Base-by-base conservation (phyloP, 2,329 filamentous ascomycete genomes). In the Colletotrichum kahawae region DNA sequence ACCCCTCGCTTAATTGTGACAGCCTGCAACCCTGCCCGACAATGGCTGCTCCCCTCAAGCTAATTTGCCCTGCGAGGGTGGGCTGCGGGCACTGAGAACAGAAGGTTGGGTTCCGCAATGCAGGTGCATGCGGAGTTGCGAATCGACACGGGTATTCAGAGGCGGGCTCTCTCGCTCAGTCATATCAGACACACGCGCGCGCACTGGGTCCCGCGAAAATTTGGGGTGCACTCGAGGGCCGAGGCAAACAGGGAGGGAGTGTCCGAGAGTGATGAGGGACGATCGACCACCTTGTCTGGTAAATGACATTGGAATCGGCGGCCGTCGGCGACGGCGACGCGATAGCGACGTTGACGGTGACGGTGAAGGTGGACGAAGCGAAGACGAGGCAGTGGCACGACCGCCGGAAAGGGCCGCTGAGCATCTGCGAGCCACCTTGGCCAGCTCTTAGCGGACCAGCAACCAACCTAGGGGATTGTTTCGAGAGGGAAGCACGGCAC, bases 1-100 rank as follows among this genome's bases (percentile, higher is more conserved):
- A 6, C 57, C 38, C 72, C 63, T 75, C 72, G 68, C 68, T 75
- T 72, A 72, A 60, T 51, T 33, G 33, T 75, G 72, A 67, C 63
- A 62, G 62, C 63, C 69, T 63, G 43, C 38, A 66, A 72, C 72
- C 72, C 69, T 72, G 68, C 63, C 27, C 56, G 60, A 38, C 33
- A 62, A 75, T 60, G 71, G 62, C 62, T 57, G 21, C 34, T 16
- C 36, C 66, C 48, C 54, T 70, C 71, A 74, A 60, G 62, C 27
- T 75, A 57, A 71, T 75, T 71, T 67, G 68, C 68, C 38, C 54
- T 65, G 67, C 36, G 31, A 60, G 54, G 43, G 36, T 71, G 67
- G 38, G 14, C 67, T 51, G 43, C 43, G 43, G 43, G 43, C 43
- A 51, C 34, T 54, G n/a, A 48, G 43, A 16, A 70, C 48, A 59